These are phyloP conservation scores for Pelargonium australe DNA, from an alignment of 441 rosid genomes.

Conservation along the genomic window DNA sequence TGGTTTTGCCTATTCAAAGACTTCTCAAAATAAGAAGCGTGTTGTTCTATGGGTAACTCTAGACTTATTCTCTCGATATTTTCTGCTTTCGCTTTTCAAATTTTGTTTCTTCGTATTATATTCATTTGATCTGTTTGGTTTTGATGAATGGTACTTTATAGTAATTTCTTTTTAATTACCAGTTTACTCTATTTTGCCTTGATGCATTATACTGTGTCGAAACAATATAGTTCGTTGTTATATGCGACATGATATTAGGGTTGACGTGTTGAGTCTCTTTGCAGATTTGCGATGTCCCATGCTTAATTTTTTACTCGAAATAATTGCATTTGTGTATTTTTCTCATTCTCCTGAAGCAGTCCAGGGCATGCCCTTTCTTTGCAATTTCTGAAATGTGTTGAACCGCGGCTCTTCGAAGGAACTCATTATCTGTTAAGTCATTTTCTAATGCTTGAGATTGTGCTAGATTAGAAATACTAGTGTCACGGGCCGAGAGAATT, in stretches of 20 bases:
- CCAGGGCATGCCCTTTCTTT: not conserved
- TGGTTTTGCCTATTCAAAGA: too few relatives aligned
- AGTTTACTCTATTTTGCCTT: not conserved
- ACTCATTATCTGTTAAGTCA: too few relatives aligned
- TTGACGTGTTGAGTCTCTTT: not conserved
- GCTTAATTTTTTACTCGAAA: not conserved
- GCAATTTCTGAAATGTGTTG: too few relatives aligned
- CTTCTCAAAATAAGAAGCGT: not conserved
- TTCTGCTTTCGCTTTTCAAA: not conserved
- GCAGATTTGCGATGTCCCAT: not conserved
- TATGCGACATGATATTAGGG: not conserved
- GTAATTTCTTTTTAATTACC: not conserved
- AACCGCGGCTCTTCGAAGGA: too few relatives aligned
- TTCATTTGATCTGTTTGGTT: not conserved
- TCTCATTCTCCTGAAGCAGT: not conserved
- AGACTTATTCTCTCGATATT: not conserved
- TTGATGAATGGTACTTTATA: not conserved
- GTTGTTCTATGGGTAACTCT: slow-evolving; percentile 2
- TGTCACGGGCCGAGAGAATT: too few relatives aligned
- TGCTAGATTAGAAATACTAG: too few relatives aligned
- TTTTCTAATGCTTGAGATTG: too few relatives aligned
- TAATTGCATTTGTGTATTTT: not conserved
- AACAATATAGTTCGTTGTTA: not conserved
- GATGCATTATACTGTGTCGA: not conserved
- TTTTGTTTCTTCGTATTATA: not conserved